Evolutionary conservation across 1,284 basidiomycete species (phyloP), one percentile per base, ranked within the genome.

Genomic region (Boletus mariae): DNA sequence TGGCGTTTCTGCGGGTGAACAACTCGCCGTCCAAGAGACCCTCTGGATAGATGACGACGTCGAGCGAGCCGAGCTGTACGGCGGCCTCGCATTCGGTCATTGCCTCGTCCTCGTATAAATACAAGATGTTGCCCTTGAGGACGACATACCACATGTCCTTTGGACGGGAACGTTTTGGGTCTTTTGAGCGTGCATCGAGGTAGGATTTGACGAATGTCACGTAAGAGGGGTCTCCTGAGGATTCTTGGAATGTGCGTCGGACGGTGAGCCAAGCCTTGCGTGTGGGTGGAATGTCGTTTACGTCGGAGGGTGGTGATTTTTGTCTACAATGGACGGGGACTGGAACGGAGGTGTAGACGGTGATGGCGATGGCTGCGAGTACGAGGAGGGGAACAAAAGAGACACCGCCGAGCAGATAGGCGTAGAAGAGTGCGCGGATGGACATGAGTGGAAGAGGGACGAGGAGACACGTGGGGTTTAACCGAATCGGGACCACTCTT

Each of bases 121-220:
- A 97, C 23, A 98, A 75, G 34, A 94, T 85, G 61, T 83, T 86
- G 43, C 90, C 90, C 77, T 95, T 96, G 65, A 97, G 79, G 3
- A 87, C 89, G 51, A 87, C 86, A 69, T 86, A 95, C 83, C 90
- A 96, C 78, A 81, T 87, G 68, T 96, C 93, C 71, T 90, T 91
- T 15, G 92, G 90, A 37, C 86, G 78, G 6, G 86, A 83, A 40
- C 80, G 79, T 60, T 87, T 88, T 11, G 88, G 85, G 69, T 92
- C 89, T 66, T 87, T 87, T 50, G 87, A 85, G 53, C 86, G 78
- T 25, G 86, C 74, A 62, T 91, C 85, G 53, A 88, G 72, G 67
- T 87, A 85, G n/a, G 83, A 84, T 51, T 80, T 80, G 66, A 90
- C 80, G 61, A 88, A 72, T 20, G 78, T 82, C 52, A 87, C 82